Conservation (phyloP, 2,329 filamentous ascomycete species). For the Claviceps pusilla region DNA sequence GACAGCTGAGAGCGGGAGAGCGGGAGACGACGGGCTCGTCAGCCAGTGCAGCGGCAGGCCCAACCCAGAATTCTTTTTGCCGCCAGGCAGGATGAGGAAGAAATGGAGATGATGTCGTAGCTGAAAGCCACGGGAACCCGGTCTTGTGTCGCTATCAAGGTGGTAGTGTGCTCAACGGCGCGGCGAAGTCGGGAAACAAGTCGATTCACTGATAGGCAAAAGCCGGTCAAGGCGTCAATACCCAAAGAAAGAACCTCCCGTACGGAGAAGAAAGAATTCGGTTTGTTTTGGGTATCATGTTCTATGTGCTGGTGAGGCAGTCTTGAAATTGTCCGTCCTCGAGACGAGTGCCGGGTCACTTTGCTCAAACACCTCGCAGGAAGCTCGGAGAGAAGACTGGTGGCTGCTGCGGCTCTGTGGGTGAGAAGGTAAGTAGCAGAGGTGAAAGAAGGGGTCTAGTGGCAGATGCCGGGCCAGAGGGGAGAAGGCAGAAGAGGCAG, state of each 20-base stretch:
- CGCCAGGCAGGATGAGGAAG: neutral
- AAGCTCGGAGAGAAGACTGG: neutral
- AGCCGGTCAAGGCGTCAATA: slow-evolving; percentile 23
- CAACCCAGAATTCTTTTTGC: neutral
- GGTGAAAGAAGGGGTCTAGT: neutral
- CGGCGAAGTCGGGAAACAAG: neutral
- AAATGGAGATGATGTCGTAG: neutral
- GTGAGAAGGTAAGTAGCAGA: neutral
- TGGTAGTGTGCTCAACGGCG: neutral
- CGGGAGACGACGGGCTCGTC: neutral
- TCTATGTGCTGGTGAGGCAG: slow-evolving; percentile 13
- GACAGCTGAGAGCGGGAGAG: neutral
- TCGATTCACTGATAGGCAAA: neutral
- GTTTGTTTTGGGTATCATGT: slow-evolving; percentile 24
- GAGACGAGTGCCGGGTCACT: slow-evolving; percentile 3
- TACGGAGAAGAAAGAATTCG: slow-evolving; percentile 24
- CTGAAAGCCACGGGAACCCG: neutral
- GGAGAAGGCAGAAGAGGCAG: neutral
- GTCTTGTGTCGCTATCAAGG: neutral
- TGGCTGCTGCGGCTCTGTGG: neutral
- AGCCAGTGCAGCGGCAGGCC: neutral
- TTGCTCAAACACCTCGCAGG: neutral
- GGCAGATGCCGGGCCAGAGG: neutral
- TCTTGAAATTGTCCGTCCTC: slow-evolving; percentile 1
- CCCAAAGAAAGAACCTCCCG: slow-evolving; percentile 26